Percentiles rank a stretch among this genome's conserved stretches.
Evolutionary conservation across 2,329 filamentous ascomycete genomes (phyloP).

Genomic region (Fusarium sarcochroum): DNA sequence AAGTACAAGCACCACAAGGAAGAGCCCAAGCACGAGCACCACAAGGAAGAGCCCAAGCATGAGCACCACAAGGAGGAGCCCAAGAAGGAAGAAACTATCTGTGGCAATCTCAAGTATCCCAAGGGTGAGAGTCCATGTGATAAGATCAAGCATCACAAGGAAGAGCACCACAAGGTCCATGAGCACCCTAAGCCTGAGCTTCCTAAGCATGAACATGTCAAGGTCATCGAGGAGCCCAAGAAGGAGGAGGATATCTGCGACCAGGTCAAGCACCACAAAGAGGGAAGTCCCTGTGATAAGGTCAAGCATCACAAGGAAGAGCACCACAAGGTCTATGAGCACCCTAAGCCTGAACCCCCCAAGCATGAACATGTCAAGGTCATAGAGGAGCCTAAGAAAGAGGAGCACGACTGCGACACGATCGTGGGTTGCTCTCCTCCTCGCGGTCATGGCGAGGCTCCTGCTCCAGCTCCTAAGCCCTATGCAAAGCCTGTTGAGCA

Average conservation of each 20-base stretch:
- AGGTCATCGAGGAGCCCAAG: constrained; percentile 1
- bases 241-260: constrained; percentile 26
- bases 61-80: not conserved
- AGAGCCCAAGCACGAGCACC: not conserved
- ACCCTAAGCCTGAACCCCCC: not conserved
- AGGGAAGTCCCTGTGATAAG: constrained; percentile 8
- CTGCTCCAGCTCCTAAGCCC: not conserved
- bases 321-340: not conserved
- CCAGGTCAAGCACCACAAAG: constrained; percentile 7
- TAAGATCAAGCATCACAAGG: constrained; percentile 9
- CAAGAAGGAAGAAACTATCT: constrained; percentile 21
- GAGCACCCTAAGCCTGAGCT: not conserved
- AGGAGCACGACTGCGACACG: constrained; percentile 29
- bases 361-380: not conserved
- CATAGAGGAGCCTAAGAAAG: constrained; percentile 16
- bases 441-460: constrained; percentile 5
- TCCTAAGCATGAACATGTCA: not conserved
- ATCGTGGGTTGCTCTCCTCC: constrained; percentile 1
- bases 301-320: constrained; percentile 8
- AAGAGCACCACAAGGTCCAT: constrained; percentile 4
- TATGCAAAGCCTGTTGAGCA: not conserved
- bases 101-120: constrained; percentile 19
- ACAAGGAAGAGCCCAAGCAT: not conserved
- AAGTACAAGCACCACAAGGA: not conserved
- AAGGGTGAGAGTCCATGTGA: constrained; percentile 5